phyloP scores from a whole-genome alignment of 1,284 basidiomycete genomes.

The Sanghuangporus baumii region DNA sequence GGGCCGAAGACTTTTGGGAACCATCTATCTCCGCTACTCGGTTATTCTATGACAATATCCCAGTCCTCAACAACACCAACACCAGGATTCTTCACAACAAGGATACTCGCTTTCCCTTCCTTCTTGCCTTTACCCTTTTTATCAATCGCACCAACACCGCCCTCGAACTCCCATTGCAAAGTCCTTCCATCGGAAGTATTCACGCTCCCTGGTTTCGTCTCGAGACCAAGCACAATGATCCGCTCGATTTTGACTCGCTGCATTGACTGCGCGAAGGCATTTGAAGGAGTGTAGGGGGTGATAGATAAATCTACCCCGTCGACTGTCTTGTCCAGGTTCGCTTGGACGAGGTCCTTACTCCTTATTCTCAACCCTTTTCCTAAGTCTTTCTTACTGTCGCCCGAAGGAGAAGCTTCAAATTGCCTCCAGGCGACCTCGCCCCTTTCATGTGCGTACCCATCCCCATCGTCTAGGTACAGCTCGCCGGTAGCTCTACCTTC shows the following conservation, averaged over 20 bases:
- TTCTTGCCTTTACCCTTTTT: slow-evolving; percentile 35
- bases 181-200: slow-evolving; percentile 46
- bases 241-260: slow-evolving; percentile 73
- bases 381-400: slow-evolving; percentile 31
- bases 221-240: slow-evolving; percentile 73
- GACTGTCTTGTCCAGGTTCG: slow-evolving; percentile 41
- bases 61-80: slow-evolving; percentile 65
- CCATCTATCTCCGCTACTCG: neutral
- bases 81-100: slow-evolving; percentile 77
- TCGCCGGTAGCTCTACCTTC: slow-evolving; percentile 68
- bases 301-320: slow-evolving; percentile 35
- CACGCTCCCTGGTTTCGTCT: slow-evolving; percentile 56
- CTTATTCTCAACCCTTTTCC: slow-evolving; percentile 37
- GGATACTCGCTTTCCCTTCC: slow-evolving; percentile 56
- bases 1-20: too few species aligned
- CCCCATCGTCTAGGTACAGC: slow-evolving; percentile 95
- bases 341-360: slow-evolving; percentile 49
- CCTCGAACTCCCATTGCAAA: slow-evolving; percentile 52
- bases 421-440: slow-evolving; percentile 84
- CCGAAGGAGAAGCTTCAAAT: slow-evolving; percentile 47
- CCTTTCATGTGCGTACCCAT: slow-evolving; percentile 56
- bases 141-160: slow-evolving; percentile 38
- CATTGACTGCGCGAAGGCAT: slow-evolving; percentile 56
- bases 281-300: slow-evolving; percentile 46
- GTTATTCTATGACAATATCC: slow-evolving; percentile 46